phyloP scores from a whole-genome alignment of 2,329 filamentous ascomycete genomes.

The Periglandula ipomoeae region DNA sequence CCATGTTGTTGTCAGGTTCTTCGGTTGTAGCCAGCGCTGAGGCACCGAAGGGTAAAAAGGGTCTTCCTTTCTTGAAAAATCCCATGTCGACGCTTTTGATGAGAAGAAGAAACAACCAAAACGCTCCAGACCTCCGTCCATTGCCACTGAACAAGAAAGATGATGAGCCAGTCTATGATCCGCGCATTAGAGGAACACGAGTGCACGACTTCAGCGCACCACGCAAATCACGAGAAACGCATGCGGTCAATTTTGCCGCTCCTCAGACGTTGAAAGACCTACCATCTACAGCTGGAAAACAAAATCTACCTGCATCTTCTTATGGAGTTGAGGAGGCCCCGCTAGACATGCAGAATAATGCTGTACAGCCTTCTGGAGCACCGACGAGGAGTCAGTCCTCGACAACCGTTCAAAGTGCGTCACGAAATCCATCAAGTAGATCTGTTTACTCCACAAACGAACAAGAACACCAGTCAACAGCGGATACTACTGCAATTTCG shows the following conservation, averaged over 20 bases:
- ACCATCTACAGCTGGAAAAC: background rate
- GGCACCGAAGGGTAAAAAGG: constrained; percentile 39
- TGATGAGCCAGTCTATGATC: constrained; percentile 47
- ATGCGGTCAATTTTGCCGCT: background rate
- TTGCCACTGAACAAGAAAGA: constrained; percentile 29
- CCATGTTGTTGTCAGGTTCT: constrained; percentile 17
- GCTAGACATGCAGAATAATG: background rate
- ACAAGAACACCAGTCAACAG: background rate
- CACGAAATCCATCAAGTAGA: background rate
- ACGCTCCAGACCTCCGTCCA: constrained; percentile 32
- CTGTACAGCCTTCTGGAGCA: background rate
- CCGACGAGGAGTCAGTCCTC: background rate
- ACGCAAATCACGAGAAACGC: constrained; percentile 21
- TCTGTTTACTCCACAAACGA: background rate
- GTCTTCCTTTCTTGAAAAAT: constrained; percentile 49
- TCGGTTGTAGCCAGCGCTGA: constrained; percentile 23
- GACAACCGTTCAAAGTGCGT: background rate
- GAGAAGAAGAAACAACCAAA: constrained; percentile 46
- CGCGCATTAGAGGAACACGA: constrained; percentile 53
- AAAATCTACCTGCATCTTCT: constrained; percentile 13
- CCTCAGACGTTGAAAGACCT: background rate
- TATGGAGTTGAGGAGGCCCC: constrained; percentile 4
- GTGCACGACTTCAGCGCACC: constrained; percentile 60
- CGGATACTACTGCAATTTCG: no score
- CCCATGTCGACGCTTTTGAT: constrained; percentile 50